Evolutionary conservation across 257 asterid species (phyloP).

Genomic region (Ligustrum vulgare): DNA sequence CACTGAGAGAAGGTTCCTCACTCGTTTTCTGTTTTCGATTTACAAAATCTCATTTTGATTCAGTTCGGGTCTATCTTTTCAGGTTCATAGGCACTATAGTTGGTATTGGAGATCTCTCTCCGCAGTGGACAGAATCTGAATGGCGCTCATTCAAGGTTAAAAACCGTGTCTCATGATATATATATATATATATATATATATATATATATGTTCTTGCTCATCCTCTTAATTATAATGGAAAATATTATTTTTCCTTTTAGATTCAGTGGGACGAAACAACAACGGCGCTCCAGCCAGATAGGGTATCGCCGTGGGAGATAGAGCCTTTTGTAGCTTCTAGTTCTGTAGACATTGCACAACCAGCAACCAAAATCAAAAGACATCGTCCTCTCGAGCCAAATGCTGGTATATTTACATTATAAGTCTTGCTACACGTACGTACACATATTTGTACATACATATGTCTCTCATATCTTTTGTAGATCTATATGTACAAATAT

Average conservation of each 20-base stretch:
- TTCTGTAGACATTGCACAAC: slow-evolving; percentile 42
- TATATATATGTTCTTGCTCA: neutral
- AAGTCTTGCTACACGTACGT: no score
- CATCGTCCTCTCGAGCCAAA: slow-evolving; percentile 62
- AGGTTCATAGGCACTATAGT: slow-evolving; percentile 83
- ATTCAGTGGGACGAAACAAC: slow-evolving; percentile 86
- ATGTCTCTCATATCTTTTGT: no score
- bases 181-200: no score
- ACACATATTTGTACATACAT: no score
- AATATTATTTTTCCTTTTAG: slow-evolving; percentile 29
- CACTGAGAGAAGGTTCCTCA: slow-evolving; percentile 62
- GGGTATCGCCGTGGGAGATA: slow-evolving; percentile 82
- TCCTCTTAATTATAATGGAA: neutral
- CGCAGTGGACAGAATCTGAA: slow-evolving; percentile 66
- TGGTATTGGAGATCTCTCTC: slow-evolving; percentile 63
- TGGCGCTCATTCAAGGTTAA: slow-evolving; percentile 90
- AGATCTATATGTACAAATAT: no score
- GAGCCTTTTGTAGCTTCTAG: slow-evolving; percentile 71
- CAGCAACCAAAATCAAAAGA: slow-evolving; percentile 53
- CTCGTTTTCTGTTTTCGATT: neutral
- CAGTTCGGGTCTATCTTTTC: slow-evolving; percentile 16
- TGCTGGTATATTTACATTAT: slow-evolving; percentile 37
- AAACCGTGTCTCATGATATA: no score
- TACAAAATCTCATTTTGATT: neutral
- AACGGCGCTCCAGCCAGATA: slow-evolving; percentile 54